Percentiles rank a stretch among this genome's conserved stretches.
Conservation (phyloP, 2,329 filamentous ascomycete genomes). For the Beauveria asiatica region DNA sequence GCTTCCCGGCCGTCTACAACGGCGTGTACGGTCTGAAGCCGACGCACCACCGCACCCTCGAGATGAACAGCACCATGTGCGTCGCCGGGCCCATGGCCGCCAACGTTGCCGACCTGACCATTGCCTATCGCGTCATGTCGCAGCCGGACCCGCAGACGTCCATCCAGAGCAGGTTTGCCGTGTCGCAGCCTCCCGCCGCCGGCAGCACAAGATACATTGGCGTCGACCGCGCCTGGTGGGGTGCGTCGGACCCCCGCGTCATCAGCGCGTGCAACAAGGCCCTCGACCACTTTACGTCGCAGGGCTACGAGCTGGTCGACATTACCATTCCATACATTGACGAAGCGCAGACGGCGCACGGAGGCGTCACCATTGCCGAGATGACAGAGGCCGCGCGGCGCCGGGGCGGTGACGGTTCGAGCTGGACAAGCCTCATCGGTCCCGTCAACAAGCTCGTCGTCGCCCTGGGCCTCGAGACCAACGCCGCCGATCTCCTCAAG, state of each 20-base stretch:
- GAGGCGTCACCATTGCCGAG: slow-evolving; percentile 68
- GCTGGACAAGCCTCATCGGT: slow-evolving; percentile 49
- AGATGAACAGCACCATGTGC: slow-evolving; percentile 43
- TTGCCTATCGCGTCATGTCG: slow-evolving; percentile 75
- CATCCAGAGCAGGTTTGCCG: slow-evolving; percentile 54
- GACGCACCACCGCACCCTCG: slow-evolving; percentile 60
- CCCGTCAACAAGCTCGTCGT: slow-evolving; percentile 64
- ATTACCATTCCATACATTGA: slow-evolving; percentile 58
- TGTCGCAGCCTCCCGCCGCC: slow-evolving; percentile 38
- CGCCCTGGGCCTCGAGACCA: slow-evolving; percentile 53
- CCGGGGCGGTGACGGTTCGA: slow-evolving; percentile 33
- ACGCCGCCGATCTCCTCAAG: slow-evolving; percentile 61
- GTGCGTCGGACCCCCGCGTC: slow-evolving; percentile 51
- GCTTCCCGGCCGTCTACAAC: slow-evolving; percentile 67
- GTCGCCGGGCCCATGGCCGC: slow-evolving; percentile 69
- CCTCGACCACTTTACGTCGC: slow-evolving; percentile 47
- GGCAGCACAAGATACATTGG: slow-evolving; percentile 56
- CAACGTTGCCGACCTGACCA: slow-evolving; percentile 67
- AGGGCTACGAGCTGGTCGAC: slow-evolving; percentile 43
- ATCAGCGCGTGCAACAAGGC: slow-evolving; percentile 51
- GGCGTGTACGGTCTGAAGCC: slow-evolving; percentile 77
- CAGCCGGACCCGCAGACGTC: slow-evolving; percentile 58
- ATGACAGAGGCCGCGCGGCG: slow-evolving; percentile 41
- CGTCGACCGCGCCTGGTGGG: slow-evolving; percentile 49
- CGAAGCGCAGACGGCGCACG: slow-evolving; percentile 69